Evolutionary conservation across 345 rosid species (phyloP).

Genomic region (Hibiscus syriacus): DNA sequence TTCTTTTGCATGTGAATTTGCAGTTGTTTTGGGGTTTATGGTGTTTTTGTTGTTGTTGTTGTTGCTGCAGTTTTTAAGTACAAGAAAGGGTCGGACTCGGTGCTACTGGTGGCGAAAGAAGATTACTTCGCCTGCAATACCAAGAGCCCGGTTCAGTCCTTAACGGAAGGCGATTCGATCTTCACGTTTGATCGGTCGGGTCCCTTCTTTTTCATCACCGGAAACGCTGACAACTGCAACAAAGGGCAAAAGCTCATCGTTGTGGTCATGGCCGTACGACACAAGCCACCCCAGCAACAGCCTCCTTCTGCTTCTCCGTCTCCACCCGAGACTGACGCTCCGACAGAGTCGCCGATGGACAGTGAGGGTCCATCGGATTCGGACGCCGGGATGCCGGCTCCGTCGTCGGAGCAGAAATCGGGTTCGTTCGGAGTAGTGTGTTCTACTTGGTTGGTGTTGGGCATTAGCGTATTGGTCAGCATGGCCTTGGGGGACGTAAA

Average conservation of each 20-base stretch:
- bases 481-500: neutral
- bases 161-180: conserved; percentile 51
- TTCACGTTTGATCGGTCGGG: conserved; percentile 63
- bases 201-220: conserved; percentile 74
- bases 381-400: conserved; percentile 43
- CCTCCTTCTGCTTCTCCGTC: conserved; percentile 26
- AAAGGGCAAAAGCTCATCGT: conserved; percentile 53
- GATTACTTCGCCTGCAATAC: conserved; percentile 59
- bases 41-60: conserved; percentile 3
- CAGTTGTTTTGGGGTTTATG: neutral
- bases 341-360: conserved; percentile 10
- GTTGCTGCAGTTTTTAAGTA: conserved; percentile 58
- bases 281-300: conserved; percentile 15
- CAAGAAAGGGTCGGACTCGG: conserved; percentile 63
- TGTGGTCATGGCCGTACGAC: conserved; percentile 55
- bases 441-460: conserved; percentile 15
- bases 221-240: conserved; percentile 53
- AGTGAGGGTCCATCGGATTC: conserved; percentile 7
- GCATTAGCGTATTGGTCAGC: conserved; percentile 15
- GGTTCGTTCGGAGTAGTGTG: conserved; percentile 12
- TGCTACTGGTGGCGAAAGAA: conserved; percentile 45
- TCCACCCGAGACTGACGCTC: conserved; percentile 3
- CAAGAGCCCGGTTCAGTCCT: conserved; percentile 41
- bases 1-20: neutral
- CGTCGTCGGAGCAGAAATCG: conserved; percentile 6